Percentiles rank a stretch among this genome's conserved stretches.
These are phyloP conservation scores for Fusarium sp. DNA, from an alignment of 2,329 filamentous ascomycete species.

Conservation along the genomic window DNA sequence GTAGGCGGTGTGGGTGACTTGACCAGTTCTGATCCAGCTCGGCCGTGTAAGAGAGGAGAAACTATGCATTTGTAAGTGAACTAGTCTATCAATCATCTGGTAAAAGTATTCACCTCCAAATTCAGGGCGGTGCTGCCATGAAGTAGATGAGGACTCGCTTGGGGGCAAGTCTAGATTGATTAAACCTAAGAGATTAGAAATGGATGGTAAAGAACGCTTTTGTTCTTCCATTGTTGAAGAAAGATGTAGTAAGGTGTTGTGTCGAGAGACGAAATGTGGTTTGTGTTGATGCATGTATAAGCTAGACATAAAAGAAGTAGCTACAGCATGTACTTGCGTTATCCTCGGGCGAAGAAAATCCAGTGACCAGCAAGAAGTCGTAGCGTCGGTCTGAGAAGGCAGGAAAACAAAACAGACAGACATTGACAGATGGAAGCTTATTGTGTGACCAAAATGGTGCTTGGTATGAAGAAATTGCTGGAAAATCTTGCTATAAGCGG, in stretches of 20 bases:
- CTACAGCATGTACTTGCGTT: conserved; percentile 46
- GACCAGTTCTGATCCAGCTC: conserved; percentile 55
- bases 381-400: conserved; percentile 29
- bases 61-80: conserved; percentile 28
- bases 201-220: conserved; percentile 91
- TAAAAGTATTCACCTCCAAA: conserved; percentile 49
- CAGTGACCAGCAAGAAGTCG: conserved; percentile 17
- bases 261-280: conserved; percentile 58
- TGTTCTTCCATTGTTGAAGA: conserved; percentile 83
- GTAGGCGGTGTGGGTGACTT: conserved; percentile 83
- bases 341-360: conserved; percentile 18
- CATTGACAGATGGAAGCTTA: conserved; percentile 33
- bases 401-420: not conserved
- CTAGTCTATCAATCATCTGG: not conserved
- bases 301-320: conserved; percentile 52
- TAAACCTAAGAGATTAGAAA: conserved; percentile 89
- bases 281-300: conserved; percentile 43
- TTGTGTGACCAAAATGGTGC: conserved; percentile 27
- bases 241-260: conserved; percentile 75
- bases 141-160: conserved; percentile 67
- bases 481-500: conserved; percentile 37
- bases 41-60: conserved; percentile 44
- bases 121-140: conserved; percentile 57
- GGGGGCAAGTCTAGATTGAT: conserved; percentile 78
- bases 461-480: conserved; percentile 35